Base-by-base conservation (phyloP, 768 basidiomycete genomes). In the Kwoniella bestiolae region DNA sequence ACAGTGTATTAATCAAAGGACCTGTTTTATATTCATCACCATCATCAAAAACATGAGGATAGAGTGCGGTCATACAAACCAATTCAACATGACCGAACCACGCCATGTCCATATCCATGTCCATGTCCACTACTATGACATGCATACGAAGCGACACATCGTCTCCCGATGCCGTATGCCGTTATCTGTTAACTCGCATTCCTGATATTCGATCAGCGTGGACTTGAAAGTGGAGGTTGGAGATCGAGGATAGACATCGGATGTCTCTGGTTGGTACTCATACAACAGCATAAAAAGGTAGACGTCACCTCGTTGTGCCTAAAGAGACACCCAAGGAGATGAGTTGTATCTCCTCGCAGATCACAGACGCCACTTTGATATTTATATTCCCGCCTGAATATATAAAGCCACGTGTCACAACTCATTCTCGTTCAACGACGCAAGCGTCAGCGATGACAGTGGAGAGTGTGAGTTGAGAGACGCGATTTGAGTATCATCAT, bases 401-500 rank as follows among this genome's bases (percentile, higher is more conserved):
- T 9, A 7, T 25, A 2, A n/a, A 18, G 38, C 56, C 56, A 57
- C 56, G 56, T 57, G 56, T 26, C n/a, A n/a, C n/a, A n/a, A n/a
- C n/a, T 41, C 35, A 41, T 35, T 18, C 25, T 12, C 7, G 8
- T 28, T 5, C 18, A 12, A 2, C 9, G n/a, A 57, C 56, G 56
- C 56, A 57, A 57, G 56, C 56, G 56, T 57, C 56, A 57, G 56
- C 56, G 56, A 57, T 46, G 56, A 57, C 38, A 55, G 23, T 12
- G 25, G n/a, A n/a, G n/a, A n/a, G 3, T 51, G 28, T 21, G 3
- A 25, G 25, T 21, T 47, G 46, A 47, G 11, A 25, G 46, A 51
- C 16, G 18, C 5, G 60, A 49, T 49, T 64, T 61, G 41, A 66
- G 66, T 55, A 44, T 25, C 56, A 41, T 25, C 28, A 28, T 47